These are phyloP conservation scores for Helianthus tuberosus DNA, from an alignment of 129 eudicot species.

Conservation along the genomic window DNA sequence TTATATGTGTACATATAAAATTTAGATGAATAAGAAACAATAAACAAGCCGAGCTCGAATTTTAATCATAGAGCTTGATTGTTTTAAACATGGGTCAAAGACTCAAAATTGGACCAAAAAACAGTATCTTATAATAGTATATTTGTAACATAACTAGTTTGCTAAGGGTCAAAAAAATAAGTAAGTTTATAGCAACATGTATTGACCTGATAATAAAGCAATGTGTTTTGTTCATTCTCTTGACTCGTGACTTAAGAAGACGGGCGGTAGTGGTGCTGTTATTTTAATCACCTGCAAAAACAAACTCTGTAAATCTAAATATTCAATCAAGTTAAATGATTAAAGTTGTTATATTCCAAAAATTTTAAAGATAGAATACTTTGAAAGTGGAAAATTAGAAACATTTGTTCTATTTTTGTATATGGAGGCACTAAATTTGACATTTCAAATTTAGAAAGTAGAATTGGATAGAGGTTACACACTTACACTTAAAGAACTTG, in stretches of 20 bases:
- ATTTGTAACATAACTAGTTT: not conserved
- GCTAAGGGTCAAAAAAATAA: not conserved
- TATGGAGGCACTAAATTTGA: too few relatives aligned
- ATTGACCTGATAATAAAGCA: not conserved
- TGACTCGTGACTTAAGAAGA: constrained; percentile 19
- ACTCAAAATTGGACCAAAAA: constrained; percentile 2
- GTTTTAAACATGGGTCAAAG: not conserved
- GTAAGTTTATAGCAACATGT: not conserved
- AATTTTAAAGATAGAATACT: not conserved
- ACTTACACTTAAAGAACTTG: too few relatives aligned
- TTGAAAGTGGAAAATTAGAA: not conserved
- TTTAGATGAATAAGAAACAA: too few relatives aligned
- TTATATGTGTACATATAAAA: too few relatives aligned
- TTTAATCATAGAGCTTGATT: too few relatives aligned
- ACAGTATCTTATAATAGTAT: not conserved
- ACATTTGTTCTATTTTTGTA: not conserved
- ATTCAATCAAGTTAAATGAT: not conserved
- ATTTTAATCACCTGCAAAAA: constrained; percentile 32
- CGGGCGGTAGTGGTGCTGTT: constrained; percentile 30
- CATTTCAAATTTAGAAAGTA: not conserved
- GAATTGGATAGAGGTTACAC: too few relatives aligned
- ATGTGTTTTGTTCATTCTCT: constrained; percentile 6
- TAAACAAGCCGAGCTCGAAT: too few relatives aligned
- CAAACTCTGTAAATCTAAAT: not conserved
- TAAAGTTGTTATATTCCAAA: not conserved